phyloP scores from a whole-genome alignment of 768 basidiomycete genomes.

The Austroboletus eburneus region DNA sequence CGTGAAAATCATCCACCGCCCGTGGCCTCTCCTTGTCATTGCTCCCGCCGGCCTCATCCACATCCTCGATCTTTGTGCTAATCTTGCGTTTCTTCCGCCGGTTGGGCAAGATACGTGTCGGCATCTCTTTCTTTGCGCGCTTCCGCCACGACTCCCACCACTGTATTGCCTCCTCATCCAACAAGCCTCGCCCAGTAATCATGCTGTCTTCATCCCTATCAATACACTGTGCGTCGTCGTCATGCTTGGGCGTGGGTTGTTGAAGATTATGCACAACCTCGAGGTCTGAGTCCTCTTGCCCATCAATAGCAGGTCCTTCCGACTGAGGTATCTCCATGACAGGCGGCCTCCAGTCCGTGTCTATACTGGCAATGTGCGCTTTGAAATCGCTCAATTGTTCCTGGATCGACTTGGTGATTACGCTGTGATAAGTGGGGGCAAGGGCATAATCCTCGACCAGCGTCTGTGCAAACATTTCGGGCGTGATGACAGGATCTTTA shows the following conservation, averaged over 20 bases:
- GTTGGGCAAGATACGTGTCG: conserved; percentile 26
- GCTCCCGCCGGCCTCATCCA: conserved; percentile 23
- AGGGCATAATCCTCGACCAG: conserved; percentile 89
- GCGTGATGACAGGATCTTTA: conserved; percentile 88
- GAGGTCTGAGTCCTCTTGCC: conserved; percentile 28
- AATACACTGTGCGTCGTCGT: conserved; percentile 22
- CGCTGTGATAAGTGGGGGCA: conserved; percentile 53
- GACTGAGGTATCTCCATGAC: conserved; percentile 19
- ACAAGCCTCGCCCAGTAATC: conserved; percentile 33
- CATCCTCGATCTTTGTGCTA: conserved; percentile 25
- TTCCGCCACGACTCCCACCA: conserved; percentile 79
- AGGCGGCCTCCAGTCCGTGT: conserved; percentile 36
- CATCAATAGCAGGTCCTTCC: conserved; percentile 24
- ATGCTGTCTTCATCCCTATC: conserved; percentile 22
- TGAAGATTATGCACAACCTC: conserved; percentile 17
- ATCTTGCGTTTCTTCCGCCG: conserved; percentile 43
- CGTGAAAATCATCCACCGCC: conserved; percentile 55
- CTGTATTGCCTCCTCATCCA: conserved; percentile 45
- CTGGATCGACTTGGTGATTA: conserved; percentile 79
- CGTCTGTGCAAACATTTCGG: conserved; percentile 85
- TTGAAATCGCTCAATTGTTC: conserved; percentile 83
- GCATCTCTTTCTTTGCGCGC: conserved; percentile 34
- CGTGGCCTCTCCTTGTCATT: conserved; percentile 44
- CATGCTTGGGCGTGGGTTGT: conserved; percentile 9
- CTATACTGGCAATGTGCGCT: conserved; percentile 57